Percentiles rank a stretch among this genome's conserved stretches.
phyloP scores from a whole-genome alignment of 2,329 filamentous ascomycete species.

The Fusarium camptoceras region DNA sequence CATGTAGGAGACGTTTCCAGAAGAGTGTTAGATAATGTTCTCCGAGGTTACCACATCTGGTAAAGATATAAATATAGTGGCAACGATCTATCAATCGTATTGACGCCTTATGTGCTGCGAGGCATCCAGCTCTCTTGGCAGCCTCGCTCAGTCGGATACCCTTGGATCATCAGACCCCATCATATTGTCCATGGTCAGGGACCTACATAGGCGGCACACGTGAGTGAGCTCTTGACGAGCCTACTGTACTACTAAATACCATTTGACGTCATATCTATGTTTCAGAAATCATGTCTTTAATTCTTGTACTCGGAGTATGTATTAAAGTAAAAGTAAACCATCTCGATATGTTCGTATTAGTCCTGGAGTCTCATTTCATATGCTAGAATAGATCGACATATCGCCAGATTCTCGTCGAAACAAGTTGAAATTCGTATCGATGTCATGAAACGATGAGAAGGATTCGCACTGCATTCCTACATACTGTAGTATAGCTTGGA shows the following conservation, averaged over 20 bases:
- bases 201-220: not conserved
- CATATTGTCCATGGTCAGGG: not conserved
- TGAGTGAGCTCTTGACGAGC: not conserved
- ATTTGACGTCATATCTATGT: not conserved
- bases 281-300: not conserved
- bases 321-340: not conserved
- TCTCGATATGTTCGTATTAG: fast-evolving
- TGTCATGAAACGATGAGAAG: not conserved
- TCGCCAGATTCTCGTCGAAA: not conserved
- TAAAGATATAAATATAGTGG: not conserved
- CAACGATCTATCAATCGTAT: not conserved
- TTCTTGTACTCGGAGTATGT: not conserved
- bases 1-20: not conserved
- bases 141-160: not conserved
- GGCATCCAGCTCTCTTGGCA: not conserved
- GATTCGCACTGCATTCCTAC: not conserved
- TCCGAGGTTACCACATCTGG: not conserved
- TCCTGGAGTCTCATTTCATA: not conserved
- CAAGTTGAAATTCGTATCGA: not conserved
- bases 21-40: not conserved
- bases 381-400: not conserved
- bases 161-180: not conserved
- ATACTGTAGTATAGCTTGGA: not conserved
- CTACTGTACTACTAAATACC: not conserved
- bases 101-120: not conserved